A percentile compares a stretch with the other conserved stretches of the same genome.
Evolutionary conservation across 345 rosid species (phyloP).

Genomic region (Salix purpurea): DNA sequence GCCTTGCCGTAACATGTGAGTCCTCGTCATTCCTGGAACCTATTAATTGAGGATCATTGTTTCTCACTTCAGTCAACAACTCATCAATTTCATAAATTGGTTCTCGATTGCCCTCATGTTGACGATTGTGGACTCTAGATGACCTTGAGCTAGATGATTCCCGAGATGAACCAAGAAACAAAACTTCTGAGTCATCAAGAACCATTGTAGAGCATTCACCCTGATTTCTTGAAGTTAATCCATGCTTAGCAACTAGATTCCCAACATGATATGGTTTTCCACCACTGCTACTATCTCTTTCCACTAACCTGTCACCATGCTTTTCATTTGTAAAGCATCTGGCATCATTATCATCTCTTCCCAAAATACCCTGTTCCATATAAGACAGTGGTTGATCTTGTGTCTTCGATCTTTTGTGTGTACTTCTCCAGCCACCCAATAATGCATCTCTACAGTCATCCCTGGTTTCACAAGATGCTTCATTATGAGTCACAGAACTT

Average conservation of each 20-base stretch:
- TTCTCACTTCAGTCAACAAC: slow-evolving; percentile 37
- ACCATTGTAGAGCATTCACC: slow-evolving; percentile 33
- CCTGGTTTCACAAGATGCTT: slow-evolving; percentile 23
- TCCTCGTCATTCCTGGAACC: slow-evolving; percentile 33
- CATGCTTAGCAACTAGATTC: slow-evolving; percentile 6
- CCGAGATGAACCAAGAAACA: slow-evolving; percentile 48
- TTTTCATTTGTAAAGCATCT: slow-evolving; percentile 21
- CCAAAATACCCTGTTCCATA: not conserved
- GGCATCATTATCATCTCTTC: slow-evolving; percentile 11
- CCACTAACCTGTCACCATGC: slow-evolving; percentile 19
- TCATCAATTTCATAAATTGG: slow-evolving; percentile 46
- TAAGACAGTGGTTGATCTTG: not conserved
- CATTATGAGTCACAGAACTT: slow-evolving; percentile 23
- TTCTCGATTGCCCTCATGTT: slow-evolving; percentile 22
- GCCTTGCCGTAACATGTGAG: slow-evolving; percentile 58
- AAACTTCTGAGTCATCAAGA: slow-evolving; percentile 40
- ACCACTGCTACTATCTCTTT: slow-evolving; percentile 22
- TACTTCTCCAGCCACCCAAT: slow-evolving; percentile 63
- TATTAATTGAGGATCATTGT: slow-evolving; percentile 9
- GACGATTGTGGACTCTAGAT: slow-evolving; percentile 33
- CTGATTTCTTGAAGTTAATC: slow-evolving; percentile 33
- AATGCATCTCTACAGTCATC: slow-evolving; percentile 22
- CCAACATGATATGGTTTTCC: slow-evolving; percentile 14
- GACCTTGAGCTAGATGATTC: slow-evolving; percentile 60
- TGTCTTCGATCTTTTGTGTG: slow-evolving; percentile 23